Base-by-base conservation (phyloP, 1,284 basidiomycete species). In the Puccinia hordei region DNA sequence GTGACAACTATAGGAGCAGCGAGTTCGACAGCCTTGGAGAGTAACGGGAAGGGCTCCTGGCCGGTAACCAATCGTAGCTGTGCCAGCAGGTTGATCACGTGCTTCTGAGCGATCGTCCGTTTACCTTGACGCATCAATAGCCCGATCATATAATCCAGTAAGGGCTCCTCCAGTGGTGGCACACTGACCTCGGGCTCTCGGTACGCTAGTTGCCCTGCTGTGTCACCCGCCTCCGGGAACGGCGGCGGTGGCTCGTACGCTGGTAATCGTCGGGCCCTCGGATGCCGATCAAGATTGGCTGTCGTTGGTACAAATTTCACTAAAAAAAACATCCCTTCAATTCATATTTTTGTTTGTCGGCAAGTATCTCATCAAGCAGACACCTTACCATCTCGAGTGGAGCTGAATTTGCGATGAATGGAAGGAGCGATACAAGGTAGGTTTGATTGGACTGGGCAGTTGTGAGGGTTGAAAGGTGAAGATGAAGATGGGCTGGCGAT, bases 171-270 rank as follows among this genome's bases (percentile, higher is more conserved):
- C n/a, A 73, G 33, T 44, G 78, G 78, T 33, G 78, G 78, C 49
- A 80, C 69, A 53, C 69, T 73, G 19, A 73, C 46, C 22, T 44
- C 22, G 35, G 78, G 78, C 19, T 79, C 76, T 69, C 76, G 76
- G 44, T 69, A 79, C 17, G 76, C 63, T 57, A 46, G 51, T 44
- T 69, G 66, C 5, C 35, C 68, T 19, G 46, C 51, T 0, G 61
- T 59, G 71, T 73, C 69, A 6, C 68, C 69, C 22, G 69, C 19
- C 57, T 66, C 68, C 22, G 78, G 69, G 55, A 80, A 73, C 0
- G 78, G 69, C 19, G 78, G 78, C 22, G 78, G 78, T n/a, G 78
- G 78, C 41, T 73, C 57, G 49, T 80, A 80, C 2, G 38, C 69
- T 19, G 78, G 78, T 38, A 80, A 44, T 30, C 41, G 55, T 51